Evolutionary conservation across 2,329 filamentous ascomycete genomes (phyloP).

Genomic region (Fusarium mexicanum): DNA sequence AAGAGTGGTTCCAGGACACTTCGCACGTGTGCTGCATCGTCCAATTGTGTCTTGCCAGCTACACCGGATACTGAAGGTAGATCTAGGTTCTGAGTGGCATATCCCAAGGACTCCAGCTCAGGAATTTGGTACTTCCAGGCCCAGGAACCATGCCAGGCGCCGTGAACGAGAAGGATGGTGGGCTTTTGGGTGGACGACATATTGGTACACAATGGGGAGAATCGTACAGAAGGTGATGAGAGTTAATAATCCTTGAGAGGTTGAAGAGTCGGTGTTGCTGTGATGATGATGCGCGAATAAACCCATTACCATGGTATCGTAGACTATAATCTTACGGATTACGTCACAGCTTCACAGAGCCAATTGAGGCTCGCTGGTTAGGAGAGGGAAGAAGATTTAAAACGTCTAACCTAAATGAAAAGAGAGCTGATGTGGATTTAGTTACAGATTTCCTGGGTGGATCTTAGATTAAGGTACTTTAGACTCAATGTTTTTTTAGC

Average conservation of each 20-base stretch:
- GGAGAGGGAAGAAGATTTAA: too few species aligned
- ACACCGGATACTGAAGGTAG: not conserved
- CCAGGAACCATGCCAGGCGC: conserved; percentile 1
- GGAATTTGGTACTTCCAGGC: not conserved
- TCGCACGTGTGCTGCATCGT: not conserved
- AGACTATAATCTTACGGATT: not conserved
- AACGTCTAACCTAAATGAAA: rapidly evolving
- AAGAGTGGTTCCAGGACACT: not conserved
- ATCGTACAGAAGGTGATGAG: rapidly evolving
- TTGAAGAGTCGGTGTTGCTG: not conserved
- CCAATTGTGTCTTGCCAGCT: not conserved
- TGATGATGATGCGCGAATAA: not conserved
- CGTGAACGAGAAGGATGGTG: not conserved
- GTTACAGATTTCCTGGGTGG: rapidly evolving
- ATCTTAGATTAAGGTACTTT: too few species aligned
- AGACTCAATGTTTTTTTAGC: too few species aligned
- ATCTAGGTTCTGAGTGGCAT: not conserved
- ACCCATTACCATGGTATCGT: not conserved
- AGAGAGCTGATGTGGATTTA: rapidly evolving
- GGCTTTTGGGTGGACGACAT: not conserved
- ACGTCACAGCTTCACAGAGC: not conserved
- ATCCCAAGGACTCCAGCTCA: not conserved
- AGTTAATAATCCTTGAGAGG: rapidly evolving
- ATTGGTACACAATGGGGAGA: not conserved
- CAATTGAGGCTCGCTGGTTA: not conserved